phyloP scores from a whole-genome alignment of 495 filamentous ascomycete species.

The Podospora pseudoanserina region DNA sequence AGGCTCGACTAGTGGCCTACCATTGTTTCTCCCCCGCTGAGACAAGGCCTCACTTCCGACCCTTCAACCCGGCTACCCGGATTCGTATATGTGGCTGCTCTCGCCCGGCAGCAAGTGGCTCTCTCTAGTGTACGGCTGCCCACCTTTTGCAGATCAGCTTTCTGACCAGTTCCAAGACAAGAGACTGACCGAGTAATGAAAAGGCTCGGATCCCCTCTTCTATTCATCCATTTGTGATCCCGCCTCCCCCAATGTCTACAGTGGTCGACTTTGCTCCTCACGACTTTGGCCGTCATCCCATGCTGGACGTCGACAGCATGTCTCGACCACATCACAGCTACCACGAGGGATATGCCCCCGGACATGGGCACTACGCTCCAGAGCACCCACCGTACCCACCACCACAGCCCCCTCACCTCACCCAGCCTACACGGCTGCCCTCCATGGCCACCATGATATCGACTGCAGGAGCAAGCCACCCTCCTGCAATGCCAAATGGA shows the following conservation, averaged over 20 bases:
- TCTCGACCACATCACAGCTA: conserved; percentile 42
- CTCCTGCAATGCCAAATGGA: conserved; percentile 23
- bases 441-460: conserved; percentile 34
- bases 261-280: conserved; percentile 39
- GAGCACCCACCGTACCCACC: conserved; percentile 29
- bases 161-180: conserved; percentile 7
- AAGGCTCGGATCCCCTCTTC: conserved; percentile 17
- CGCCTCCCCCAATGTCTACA: conserved; percentile 35
- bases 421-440: conserved; percentile 28
- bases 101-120: conserved; percentile 21
- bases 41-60: conserved; percentile 22
- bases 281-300: conserved; percentile 41
- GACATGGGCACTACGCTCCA: conserved; percentile 39
- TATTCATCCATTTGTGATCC: conserved; percentile 12
- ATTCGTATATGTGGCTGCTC: conserved; percentile 24
- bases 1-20: neutral
- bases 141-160: conserved; percentile 7
- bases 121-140: conserved; percentile 15
- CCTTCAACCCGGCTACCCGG: conserved; percentile 28
- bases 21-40: conserved; percentile 20
- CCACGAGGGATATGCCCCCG: conserved; percentile 40
- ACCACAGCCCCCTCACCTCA: conserved; percentile 16
- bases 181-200: conserved; percentile 25
- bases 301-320: conserved; percentile 43
- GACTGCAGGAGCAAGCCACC: conserved; percentile 21